Conservation (phyloP, 2,329 filamentous ascomycete genomes). For the Calonectria hongkongensis region DNA sequence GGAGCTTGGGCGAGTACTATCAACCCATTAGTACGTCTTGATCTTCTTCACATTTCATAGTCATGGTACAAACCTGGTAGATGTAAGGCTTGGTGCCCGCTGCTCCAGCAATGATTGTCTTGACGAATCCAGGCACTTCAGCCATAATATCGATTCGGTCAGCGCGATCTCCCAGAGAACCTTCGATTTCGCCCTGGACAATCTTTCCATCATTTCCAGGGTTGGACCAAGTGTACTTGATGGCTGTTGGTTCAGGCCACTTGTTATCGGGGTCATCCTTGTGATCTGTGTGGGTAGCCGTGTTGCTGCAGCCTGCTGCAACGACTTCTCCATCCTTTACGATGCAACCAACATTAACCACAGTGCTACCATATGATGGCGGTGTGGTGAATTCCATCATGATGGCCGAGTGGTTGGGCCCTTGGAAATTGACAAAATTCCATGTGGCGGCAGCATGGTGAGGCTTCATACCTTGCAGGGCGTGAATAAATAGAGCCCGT, state of each 20-base stretch:
- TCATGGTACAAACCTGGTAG: conserved; percentile 82
- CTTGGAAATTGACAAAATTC: conserved; percentile 96
- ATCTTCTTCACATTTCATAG: conserved; percentile 22
- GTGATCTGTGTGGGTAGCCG: conserved; percentile 81
- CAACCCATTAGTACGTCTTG: conserved; percentile 38
- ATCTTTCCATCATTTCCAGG: conserved; percentile 84
- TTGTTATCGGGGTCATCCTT: conserved; percentile 85
- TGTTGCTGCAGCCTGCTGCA: conserved; percentile 79
- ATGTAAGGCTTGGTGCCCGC: conserved; percentile 98
- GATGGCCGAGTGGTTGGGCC: conserved; percentile 88
- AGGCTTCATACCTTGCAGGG: conserved; percentile 98
- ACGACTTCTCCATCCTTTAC: conserved; percentile 88
- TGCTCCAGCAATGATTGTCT: conserved; percentile 90
- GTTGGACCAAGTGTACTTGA: conserved; percentile 86
- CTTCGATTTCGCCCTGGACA: conserved; percentile 81
- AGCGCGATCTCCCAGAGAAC: conserved; percentile 78
- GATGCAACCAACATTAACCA: conserved; percentile 90
- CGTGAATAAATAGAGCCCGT: conserved; percentile 85
- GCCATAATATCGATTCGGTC: conserved; percentile 96
- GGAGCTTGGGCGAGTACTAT: conserved; percentile 82
- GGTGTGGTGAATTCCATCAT: conserved; percentile 98
- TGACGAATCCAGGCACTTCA: conserved; percentile 95
- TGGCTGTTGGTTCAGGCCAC: conserved; percentile 89
- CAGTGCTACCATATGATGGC: conserved; percentile 90
- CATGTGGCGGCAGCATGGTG: conserved; percentile 94